Evolutionary conservation across 257 asterid genomes (phyloP).

Genomic region (Cruciata laevipes): DNA sequence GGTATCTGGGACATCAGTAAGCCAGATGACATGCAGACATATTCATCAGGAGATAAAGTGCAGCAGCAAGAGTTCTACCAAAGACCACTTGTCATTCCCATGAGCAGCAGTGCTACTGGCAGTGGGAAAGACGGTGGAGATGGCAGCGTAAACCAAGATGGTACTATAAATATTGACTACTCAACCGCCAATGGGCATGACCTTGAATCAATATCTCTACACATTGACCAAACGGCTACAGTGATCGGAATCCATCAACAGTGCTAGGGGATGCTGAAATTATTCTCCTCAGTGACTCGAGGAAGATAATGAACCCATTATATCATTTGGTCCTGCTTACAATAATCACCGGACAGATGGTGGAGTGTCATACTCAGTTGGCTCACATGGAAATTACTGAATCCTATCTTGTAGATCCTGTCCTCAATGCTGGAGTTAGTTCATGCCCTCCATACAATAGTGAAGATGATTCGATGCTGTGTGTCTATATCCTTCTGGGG

Average conservation of each 20-base stretch:
- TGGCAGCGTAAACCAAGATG: conserved; percentile 81
- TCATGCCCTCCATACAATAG: conserved; percentile 46
- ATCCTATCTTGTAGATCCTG: conserved; percentile 51
- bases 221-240: conserved; percentile 40
- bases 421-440: conserved; percentile 38
- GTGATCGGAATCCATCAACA: conserved; percentile 30
- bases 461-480: conserved; percentile 68
- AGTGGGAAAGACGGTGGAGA: conserved; percentile 90
- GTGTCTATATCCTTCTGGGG: conserved; percentile 66
- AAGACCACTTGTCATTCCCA: conserved; percentile 45
- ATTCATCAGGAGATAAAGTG: conserved; percentile 38
- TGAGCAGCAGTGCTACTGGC: conserved; percentile 85
- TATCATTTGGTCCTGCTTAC: conserved; percentile 34
- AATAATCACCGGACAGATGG: conserved; percentile 30
- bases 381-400: conserved; percentile 47
- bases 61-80: conserved; percentile 33
- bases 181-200: conserved; percentile 56
- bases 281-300: conserved; percentile 90
- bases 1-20: conserved; percentile 80
- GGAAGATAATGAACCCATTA: conserved; percentile 52
- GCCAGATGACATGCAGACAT: conserved; percentile 42
- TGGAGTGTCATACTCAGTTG: conserved; percentile 37
- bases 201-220: conserved; percentile 57
- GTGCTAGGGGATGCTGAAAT: conserved; percentile 54
- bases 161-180: conserved; percentile 50